Evolutionary conservation across 2,329 filamentous ascomycete species (phyloP).

Genomic region (Paracorniculantispora psalliotae): DNA sequence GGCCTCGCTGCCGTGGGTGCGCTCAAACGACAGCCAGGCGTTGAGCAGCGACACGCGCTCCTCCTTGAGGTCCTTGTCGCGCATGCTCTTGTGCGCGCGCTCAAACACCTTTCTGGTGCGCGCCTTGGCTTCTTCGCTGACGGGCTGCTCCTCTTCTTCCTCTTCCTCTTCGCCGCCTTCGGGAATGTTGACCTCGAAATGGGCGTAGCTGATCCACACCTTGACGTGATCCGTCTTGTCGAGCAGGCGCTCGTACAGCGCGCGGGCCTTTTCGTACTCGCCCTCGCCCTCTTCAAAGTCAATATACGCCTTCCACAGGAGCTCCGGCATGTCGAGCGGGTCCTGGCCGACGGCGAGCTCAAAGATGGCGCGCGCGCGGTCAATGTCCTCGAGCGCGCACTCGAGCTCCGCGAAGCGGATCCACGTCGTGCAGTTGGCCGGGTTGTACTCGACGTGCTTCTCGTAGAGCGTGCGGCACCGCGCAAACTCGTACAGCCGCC

Average conservation of each 20-base stretch:
- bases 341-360: slow-evolving; percentile 82
- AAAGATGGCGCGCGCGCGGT: slow-evolving; percentile 84
- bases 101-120: slow-evolving; percentile 81
- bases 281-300: slow-evolving; percentile 97
- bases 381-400: slow-evolving; percentile 81
- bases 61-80: slow-evolving; percentile 84
- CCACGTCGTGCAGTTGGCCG: slow-evolving; percentile 88
- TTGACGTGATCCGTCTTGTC: slow-evolving; percentile 98
- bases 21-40: slow-evolving; percentile 89
- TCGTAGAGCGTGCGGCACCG: slow-evolving; percentile 88
- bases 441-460: slow-evolving; percentile 90
- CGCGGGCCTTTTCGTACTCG: slow-evolving; percentile 77
- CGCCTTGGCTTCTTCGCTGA: slow-evolving; percentile 78
- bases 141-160: slow-evolving; percentile 55
- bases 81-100: slow-evolving; percentile 80
- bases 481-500: slow-evolving; percentile 89
- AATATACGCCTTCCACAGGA: slow-evolving; percentile 97
- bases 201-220: slow-evolving; percentile 98
- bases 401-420: slow-evolving; percentile 95
- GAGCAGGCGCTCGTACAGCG: slow-evolving; percentile 83
- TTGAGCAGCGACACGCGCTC: slow-evolving; percentile 90
- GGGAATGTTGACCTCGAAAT: slow-evolving; percentile 93
- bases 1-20: slow-evolving; percentile 68
- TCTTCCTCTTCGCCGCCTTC: slow-evolving; percentile 60
- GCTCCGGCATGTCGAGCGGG: slow-evolving; percentile 90